These are phyloP conservation scores for Eimeria brunetti DNA, from an alignment of 169 alveolate genomes.

Conservation along the genomic window DNA sequence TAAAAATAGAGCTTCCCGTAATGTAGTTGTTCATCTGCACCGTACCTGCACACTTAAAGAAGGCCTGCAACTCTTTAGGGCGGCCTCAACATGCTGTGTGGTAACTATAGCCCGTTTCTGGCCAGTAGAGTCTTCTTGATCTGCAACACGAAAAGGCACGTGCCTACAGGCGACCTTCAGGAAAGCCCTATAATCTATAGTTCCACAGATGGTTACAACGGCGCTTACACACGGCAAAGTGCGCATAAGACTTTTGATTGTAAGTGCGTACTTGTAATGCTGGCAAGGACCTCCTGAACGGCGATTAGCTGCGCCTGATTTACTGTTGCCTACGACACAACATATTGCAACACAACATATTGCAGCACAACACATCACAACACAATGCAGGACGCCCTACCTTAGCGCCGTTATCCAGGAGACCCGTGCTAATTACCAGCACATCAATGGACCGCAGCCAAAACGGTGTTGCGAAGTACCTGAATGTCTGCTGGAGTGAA, in stretches of 20 bases:
- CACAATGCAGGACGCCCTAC: not conserved
- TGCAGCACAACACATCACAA: not conserved
- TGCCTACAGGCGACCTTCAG: not conserved
- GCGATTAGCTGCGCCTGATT: slow-evolving; percentile 64
- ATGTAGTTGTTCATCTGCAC: not conserved
- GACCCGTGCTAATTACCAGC: not conserved
- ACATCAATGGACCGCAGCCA: not conserved
- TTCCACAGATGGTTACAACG: not conserved
- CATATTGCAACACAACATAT: not conserved
- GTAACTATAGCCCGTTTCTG: not conserved
- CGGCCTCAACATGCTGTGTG: slow-evolving; percentile 7
- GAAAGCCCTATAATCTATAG: not conserved
- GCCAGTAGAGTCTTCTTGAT: not conserved
- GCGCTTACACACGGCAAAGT: not conserved
- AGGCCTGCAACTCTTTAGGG: not conserved
- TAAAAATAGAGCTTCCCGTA: not conserved
- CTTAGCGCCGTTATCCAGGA: not conserved
- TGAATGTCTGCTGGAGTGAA: slow-evolving; percentile 70
- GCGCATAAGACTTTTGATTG: not conserved
- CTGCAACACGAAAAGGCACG: not conserved
- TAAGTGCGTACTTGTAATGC: slow-evolving; percentile 9
- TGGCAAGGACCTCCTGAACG: slow-evolving; percentile 43
- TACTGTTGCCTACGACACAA: slow-evolving; percentile 31
- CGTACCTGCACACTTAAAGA: slow-evolving; percentile 50
- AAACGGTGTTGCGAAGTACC: not conserved